Conservation (phyloP, 495 filamentous ascomycete genomes). For the Xylaria curta region DNA sequence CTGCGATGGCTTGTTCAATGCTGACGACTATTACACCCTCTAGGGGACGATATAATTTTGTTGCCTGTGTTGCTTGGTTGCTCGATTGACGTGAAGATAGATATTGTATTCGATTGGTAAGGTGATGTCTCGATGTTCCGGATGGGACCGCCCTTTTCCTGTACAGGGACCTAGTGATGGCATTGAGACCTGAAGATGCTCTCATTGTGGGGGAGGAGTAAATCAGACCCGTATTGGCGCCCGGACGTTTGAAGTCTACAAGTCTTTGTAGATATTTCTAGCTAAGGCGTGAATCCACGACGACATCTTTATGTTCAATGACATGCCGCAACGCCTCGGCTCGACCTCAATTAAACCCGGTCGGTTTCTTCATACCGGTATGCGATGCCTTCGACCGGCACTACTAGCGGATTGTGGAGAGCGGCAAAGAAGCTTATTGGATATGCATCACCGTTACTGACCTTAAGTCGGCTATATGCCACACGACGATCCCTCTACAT, state of each 20-base stretch:
- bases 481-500: background rate
- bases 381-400: background rate
- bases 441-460: background rate
- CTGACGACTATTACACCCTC: conserved; percentile 58
- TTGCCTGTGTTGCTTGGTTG: conserved; percentile 22
- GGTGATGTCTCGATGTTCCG: background rate
- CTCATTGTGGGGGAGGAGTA: background rate
- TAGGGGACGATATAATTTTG: conserved; percentile 48
- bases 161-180: background rate
- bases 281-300: background rate
- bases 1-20: conserved; percentile 60
- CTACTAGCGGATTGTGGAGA: background rate
- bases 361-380: background rate
- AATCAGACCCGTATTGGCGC: background rate
- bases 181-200: background rate
- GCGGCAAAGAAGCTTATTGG: background rate
- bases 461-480: background rate
- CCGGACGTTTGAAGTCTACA: background rate
- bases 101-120: background rate
- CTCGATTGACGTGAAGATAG: background rate
- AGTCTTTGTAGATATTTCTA: background rate
- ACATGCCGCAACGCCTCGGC: background rate
- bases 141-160: background rate
- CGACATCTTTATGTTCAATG: background rate
- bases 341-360: background rate